Conservation (phyloP, 805 yeast species). For the Saccharomycopsis fermentans region DNA sequence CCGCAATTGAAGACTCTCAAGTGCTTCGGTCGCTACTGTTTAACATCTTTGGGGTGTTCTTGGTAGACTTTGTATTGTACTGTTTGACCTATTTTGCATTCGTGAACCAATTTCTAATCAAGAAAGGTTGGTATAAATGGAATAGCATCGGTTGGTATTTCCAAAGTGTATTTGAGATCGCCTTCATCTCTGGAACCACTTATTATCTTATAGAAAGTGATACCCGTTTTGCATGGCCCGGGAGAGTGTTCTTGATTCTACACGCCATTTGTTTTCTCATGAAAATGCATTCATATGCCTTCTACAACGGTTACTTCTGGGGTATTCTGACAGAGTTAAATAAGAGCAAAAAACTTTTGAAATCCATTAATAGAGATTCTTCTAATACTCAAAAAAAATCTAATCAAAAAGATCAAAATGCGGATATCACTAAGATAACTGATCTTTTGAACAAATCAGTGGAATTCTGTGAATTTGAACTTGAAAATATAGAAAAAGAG, state of each 20-base stretch:
- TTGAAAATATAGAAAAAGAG: conserved; percentile 34
- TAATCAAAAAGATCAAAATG: background rate
- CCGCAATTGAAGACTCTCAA: conserved; percentile 31
- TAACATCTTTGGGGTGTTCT: conserved; percentile 57
- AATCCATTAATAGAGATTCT: conserved; percentile 27
- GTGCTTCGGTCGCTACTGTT: conserved; percentile 47
- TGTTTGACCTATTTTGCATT: conserved; percentile 51
- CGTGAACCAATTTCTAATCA: conserved; percentile 46
- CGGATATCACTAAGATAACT: conserved; percentile 19
- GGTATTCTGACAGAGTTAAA: conserved; percentile 42
- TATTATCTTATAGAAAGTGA: conserved; percentile 42
- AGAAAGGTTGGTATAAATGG: too few relatives aligned
- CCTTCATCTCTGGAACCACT: conserved; percentile 43
- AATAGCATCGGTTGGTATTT: too few relatives aligned
- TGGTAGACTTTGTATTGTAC: conserved; percentile 72
- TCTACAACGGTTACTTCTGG: conserved; percentile 88
- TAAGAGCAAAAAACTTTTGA: conserved; percentile 36
- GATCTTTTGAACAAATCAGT: conserved; percentile 38
- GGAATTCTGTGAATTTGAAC: conserved; percentile 63
- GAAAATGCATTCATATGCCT: conserved; percentile 93
- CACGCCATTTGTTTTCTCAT: conserved; percentile 81
- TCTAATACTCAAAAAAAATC: conserved; percentile 23
- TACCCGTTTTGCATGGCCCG: conserved; percentile 70
- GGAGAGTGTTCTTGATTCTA: conserved; percentile 69
- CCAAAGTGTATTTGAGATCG: conserved; percentile 47